Conservation (phyloP, 192 early-diverging fungal species). For the Dispira simplex region DNA sequence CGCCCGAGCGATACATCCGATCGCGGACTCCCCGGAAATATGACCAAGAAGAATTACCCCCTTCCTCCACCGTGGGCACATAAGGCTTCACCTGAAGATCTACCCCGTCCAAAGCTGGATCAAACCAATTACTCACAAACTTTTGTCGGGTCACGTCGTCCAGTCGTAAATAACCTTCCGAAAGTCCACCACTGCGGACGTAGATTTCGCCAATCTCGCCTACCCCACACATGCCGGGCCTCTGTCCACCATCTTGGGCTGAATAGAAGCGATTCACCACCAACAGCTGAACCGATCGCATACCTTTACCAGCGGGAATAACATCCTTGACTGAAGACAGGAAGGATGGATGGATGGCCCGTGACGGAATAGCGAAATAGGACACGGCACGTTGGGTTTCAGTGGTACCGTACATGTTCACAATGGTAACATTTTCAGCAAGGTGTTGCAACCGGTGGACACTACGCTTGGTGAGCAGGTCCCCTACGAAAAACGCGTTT, state of each 20-base stretch:
- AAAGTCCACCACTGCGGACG: constrained; percentile 85
- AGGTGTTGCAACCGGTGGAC: constrained; percentile 84
- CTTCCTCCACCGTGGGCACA: constrained; percentile 11
- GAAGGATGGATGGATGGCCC: constrained; percentile 51
- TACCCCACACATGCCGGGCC: constrained; percentile 75
- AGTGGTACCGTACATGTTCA: constrained; percentile 99
- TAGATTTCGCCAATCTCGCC: constrained; percentile 98
- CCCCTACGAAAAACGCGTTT: constrained; percentile 98
- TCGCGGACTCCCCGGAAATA: constrained; percentile 81
- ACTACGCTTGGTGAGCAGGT: constrained; percentile 96
- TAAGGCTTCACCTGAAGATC: constrained; percentile 16
- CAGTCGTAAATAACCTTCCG: constrained; percentile 87
- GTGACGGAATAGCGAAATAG: constrained; percentile 76
- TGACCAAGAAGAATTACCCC: constrained; percentile 24
- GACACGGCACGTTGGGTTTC: constrained; percentile 99
- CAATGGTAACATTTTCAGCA: constrained; percentile 69
- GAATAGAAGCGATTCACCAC: constrained; percentile 58
- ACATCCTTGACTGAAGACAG: constrained; percentile 89
- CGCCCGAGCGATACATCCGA: constrained; percentile 92
- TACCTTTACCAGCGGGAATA: constrained; percentile 95
- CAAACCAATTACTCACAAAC: constrained; percentile 90
- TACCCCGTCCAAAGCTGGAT: constrained; percentile 12
- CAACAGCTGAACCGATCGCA: constrained; percentile 93
- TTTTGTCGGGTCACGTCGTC: constrained; percentile 75
- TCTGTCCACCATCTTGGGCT: constrained; percentile 14